phyloP scores from a whole-genome alignment of 108 stramenopile species.

The Skeletonema grethae region DNA sequence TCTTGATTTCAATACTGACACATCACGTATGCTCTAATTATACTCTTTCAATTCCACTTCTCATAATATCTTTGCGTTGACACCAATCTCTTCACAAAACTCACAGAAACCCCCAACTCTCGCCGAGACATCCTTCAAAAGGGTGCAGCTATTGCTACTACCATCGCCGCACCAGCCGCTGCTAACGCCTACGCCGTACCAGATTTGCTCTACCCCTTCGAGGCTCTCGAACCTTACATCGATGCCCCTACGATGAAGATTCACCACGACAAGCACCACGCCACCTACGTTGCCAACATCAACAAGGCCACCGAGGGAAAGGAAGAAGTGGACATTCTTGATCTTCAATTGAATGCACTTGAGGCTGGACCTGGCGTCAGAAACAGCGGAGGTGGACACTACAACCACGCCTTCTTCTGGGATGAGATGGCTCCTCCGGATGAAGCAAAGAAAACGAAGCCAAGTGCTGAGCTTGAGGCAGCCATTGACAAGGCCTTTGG shows the following conservation, averaged over 20 bases:
- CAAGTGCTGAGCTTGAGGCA: conserved; percentile 66
- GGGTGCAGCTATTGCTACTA: conserved; percentile 64
- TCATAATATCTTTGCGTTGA: conserved; percentile 11
- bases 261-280: conserved; percentile 95
- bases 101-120: conserved; percentile 43
- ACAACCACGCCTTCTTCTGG: conserved; percentile 99
- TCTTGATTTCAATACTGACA: neutral
- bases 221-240: conserved; percentile 94
- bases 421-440: conserved; percentile 92
- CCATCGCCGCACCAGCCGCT: conserved; percentile 50
- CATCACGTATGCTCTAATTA: neutral
- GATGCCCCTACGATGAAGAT: conserved; percentile 97
- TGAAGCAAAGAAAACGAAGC: conserved; percentile 88
- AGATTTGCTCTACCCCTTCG: conserved; percentile 91
- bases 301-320: conserved; percentile 89
- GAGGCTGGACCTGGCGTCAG: conserved; percentile 87
- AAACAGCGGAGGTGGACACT: conserved; percentile 98
- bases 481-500: conserved; percentile 90
- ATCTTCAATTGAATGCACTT: conserved; percentile 81
- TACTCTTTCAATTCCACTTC: conserved; percentile 10
- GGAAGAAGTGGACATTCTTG: conserved; percentile 78
- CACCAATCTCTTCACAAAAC: conserved; percentile 1
- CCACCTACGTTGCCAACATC: conserved; percentile 85
- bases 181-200: conserved; percentile 88
- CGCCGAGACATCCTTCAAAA: conserved; percentile 74